phyloP scores from a whole-genome alignment of 2,329 filamentous ascomycete genomes.

The Fusarium tanahbumbuense region DNA sequence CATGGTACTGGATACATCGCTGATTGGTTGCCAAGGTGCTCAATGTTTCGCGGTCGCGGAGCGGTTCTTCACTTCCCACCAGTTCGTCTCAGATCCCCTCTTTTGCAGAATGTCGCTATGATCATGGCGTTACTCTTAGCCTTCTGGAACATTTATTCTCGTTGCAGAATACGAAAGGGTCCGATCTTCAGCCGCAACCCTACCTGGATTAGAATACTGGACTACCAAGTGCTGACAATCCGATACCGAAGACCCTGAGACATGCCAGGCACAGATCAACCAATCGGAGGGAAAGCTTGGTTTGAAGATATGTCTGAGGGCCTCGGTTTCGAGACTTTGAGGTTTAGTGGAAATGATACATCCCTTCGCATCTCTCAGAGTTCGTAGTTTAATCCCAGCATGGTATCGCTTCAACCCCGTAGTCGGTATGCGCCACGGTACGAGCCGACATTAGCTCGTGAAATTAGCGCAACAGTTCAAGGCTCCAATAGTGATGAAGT shows the following conservation, averaged over 20 bases:
- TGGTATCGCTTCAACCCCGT: neutral
- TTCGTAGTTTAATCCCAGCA: too few relatives aligned
- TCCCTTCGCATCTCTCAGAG: neutral
- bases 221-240: neutral
- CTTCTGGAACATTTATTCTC: neutral
- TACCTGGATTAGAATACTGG: too few relatives aligned
- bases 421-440: neutral
- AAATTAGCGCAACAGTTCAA: neutral
- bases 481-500: neutral
- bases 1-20: rapidly evolving
- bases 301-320: neutral
- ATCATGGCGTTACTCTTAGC: neutral
- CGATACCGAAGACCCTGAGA: neutral
- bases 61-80: neutral
- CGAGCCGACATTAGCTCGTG: neutral
- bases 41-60: neutral
- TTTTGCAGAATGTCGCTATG: neutral
- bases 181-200: neutral
- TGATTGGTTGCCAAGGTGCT: rapidly evolving
- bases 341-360: neutral
- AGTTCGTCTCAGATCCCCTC: neutral
- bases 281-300: rapidly evolving
- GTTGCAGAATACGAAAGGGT: neutral
- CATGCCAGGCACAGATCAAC: neutral
- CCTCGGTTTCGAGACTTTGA: neutral